These are phyloP conservation scores for Ceratocystis huliohia DNA, from an alignment of 2,329 filamentous ascomycete genomes.

Conservation along the genomic window DNA sequence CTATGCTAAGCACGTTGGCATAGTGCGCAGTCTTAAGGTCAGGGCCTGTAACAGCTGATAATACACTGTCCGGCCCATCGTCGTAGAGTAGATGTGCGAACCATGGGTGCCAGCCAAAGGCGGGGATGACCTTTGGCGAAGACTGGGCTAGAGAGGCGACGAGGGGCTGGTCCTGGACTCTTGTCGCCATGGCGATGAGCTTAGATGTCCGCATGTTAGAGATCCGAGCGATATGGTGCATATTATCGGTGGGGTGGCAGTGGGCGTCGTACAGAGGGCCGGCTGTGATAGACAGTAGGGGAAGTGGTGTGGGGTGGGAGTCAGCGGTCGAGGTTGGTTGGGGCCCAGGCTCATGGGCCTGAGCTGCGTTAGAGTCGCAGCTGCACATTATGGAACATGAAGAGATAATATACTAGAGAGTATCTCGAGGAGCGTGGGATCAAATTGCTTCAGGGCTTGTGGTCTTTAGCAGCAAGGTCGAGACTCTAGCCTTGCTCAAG, in stretches of 20 bases:
- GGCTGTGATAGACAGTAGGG: not conserved
- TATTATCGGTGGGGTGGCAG: conserved; percentile 72
- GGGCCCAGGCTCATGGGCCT: not conserved
- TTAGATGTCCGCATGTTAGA: conserved; percentile 51
- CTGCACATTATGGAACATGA: not conserved
- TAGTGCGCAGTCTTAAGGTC: conserved; percentile 41
- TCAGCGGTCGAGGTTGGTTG: not conserved
- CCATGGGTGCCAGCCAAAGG: conserved; percentile 85
- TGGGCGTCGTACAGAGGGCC: conserved; percentile 63
- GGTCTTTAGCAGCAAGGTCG: too few relatives aligned
- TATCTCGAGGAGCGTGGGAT: not conserved
- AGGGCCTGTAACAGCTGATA: not conserved
- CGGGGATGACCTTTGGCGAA: conserved; percentile 39
- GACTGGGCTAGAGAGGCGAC: conserved; percentile 48
- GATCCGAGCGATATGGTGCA: conserved; percentile 47
- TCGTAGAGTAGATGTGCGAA: conserved; percentile 67
- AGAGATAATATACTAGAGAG: not conserved
- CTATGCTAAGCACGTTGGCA: conserved; percentile 48
- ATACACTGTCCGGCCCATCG: conserved; percentile 30
- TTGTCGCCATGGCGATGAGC: conserved; percentile 66
- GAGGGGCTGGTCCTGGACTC: conserved; percentile 61
- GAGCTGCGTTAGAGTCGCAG: not conserved
- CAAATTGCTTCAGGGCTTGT: too few relatives aligned
- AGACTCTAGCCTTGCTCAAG: too few relatives aligned
- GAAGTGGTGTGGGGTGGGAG: not conserved